Base-by-base conservation (phyloP, 2,329 filamentous ascomycete species). In the Penicillium sp. region DNA sequence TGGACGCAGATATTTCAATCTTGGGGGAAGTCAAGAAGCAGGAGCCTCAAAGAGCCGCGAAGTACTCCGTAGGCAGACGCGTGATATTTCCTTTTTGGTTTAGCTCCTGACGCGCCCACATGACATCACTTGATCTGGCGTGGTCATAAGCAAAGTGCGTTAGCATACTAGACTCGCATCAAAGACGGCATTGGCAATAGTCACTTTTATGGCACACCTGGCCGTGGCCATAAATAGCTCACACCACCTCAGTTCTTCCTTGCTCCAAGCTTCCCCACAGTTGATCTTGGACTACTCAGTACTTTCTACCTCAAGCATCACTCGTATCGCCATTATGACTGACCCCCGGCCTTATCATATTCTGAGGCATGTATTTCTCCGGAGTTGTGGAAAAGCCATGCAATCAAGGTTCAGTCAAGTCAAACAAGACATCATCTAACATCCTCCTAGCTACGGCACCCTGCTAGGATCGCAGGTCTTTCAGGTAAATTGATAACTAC, bases 401-500 rank as follows among this genome's bases (percentile, higher is more conserved):
- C 16, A 39, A 31, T 19, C 22, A 24, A 24, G 46, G 43, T 10
- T 14, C 31, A 33, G 31, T 10, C 9, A 31, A 31, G 31, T 31
- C 31, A 49, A 46, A 46, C 22, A 51, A 55, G 54, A 43, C 22
- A 31, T 27, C 40, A 39, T 60, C 51, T 61, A 53, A 56, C 58
- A 54, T 14, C 22, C 7, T 50, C 52, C 49, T 66, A 95, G 91
- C 73, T 96, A 96, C 78, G 92, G 92, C 65, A 92, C 91, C 19
- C 85, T 98, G 51, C 82, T 98, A 14, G 95, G 95, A 64, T 89
- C 89, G 31, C 90, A 92, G 40, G 83, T 96, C 75, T 98, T 92
- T 78, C 92, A 98, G 75, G 88, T 89, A 77, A 74, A 76, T 55
- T 22, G 27, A 51, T 40, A 19, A 31, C 27, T 11, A 24, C 11